These are phyloP conservation scores for Capsella bursapastoris DNA, from an alignment of 345 rosid species.

Conservation along the genomic window DNA sequence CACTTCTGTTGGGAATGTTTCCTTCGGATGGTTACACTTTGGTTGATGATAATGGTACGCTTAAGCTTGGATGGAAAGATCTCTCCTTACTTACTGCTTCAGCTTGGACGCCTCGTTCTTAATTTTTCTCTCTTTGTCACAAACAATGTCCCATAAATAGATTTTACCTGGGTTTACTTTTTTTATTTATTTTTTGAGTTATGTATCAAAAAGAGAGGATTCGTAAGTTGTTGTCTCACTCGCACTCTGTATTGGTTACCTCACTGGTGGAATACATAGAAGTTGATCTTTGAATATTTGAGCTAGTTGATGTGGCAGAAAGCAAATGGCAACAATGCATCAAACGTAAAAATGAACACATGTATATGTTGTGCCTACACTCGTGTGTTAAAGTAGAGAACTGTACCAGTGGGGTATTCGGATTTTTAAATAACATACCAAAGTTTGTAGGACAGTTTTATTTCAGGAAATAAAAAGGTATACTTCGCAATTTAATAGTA, in stretches of 20 bases:
- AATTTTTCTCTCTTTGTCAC: conserved; percentile 9
- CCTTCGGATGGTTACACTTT: conserved; percentile 94
- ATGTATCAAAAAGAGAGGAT: conserved; percentile 10
- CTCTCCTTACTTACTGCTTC: conserved; percentile 98
- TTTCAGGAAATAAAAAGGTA: too few species aligned
- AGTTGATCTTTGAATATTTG: conserved; percentile 21
- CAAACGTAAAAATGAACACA: background rate
- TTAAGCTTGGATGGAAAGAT: conserved; percentile 98
- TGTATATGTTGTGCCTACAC: background rate
- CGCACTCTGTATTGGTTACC: conserved; percentile 21
- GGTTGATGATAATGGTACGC: conserved; percentile 90
- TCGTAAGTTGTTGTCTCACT: conserved; percentile 18
- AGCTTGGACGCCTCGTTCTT: conserved; percentile 84
- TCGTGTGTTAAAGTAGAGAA: too few species aligned
- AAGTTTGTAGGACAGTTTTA: too few species aligned
- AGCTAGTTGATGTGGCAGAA: background rate
- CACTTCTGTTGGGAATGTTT: conserved; percentile 88
- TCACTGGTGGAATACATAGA: conserved; percentile 23
- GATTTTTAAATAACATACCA: too few species aligned
- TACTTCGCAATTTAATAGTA: too few species aligned
- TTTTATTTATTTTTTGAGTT: background rate
- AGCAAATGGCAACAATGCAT: background rate
- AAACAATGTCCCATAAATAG: conserved; percentile 36
- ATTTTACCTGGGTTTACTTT: conserved; percentile 8
- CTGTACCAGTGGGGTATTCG: too few species aligned